Evolutionary conservation across 2,329 filamentous ascomycete genomes (phyloP).

Genomic region (Pseudogymnoascus verrucosus): DNA sequence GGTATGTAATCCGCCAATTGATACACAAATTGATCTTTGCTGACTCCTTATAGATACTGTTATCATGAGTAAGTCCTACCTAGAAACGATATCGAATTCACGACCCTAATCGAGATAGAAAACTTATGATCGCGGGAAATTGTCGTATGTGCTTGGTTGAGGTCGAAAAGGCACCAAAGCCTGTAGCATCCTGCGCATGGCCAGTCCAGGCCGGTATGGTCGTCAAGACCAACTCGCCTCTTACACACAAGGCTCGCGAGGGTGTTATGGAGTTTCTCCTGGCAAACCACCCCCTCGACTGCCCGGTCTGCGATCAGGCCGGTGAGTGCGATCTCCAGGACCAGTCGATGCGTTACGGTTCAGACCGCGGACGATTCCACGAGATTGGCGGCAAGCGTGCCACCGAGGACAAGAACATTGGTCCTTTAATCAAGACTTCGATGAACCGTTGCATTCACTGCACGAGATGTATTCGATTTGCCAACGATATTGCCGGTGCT

Average conservation of each 20-base stretch:
- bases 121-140: slow-evolving; percentile 98
- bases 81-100: slow-evolving; percentile 21
- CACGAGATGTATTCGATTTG: slow-evolving; percentile 94
- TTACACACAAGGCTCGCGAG: slow-evolving; percentile 95
- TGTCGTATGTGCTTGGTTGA: slow-evolving; percentile 99
- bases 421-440: slow-evolving; percentile 94
- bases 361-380: slow-evolving; percentile 93
- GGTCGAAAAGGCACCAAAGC: slow-evolving; percentile 92
- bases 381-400: slow-evolving; percentile 93
- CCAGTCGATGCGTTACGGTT: slow-evolving; percentile 98
- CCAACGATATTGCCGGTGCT: slow-evolving; percentile 93
- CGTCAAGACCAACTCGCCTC: slow-evolving; percentile 93
- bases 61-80: slow-evolving; percentile 77
- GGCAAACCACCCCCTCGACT: slow-evolving; percentile 92
- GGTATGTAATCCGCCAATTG: slow-evolving; percentile 41
- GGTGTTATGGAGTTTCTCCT: slow-evolving; percentile 98
- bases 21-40: slow-evolving; percentile 10
- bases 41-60: slow-evolving; percentile 64
- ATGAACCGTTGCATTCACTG: slow-evolving; percentile 99
- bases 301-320: slow-evolving; percentile 96
- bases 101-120: slow-evolving; percentile 45
- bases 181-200: slow-evolving; percentile 97
- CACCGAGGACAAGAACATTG: slow-evolving; percentile 99
- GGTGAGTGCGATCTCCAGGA: slow-evolving; percentile 98
- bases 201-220: slow-evolving; percentile 98